Evolutionary conservation across 2,329 filamentous ascomycete species (phyloP).

Genomic region (Fusarium torulosum): DNA sequence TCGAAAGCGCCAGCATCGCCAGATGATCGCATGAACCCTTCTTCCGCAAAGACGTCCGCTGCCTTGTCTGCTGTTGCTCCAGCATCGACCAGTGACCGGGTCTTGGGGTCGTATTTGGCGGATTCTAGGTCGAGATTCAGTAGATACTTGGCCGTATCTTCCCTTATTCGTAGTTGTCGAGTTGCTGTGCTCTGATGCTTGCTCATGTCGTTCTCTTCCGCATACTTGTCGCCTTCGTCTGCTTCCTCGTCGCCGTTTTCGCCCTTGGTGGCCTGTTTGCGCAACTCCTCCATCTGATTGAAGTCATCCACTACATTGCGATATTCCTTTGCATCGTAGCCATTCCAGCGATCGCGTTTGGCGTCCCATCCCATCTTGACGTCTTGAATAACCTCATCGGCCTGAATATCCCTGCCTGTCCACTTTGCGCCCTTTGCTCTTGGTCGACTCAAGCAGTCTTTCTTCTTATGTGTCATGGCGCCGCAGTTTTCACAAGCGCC

Average conservation of each 20-base stretch:
- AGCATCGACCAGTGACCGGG: slow-evolving; percentile 87
- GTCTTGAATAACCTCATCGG: slow-evolving; percentile 88
- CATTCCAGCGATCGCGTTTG: slow-evolving; percentile 97
- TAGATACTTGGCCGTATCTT: slow-evolving; percentile 97
- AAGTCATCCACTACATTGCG: slow-evolving; percentile 88
- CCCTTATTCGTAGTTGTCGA: slow-evolving; percentile 88
- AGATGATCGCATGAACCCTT: slow-evolving; percentile 88
- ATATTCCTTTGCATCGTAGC: slow-evolving; percentile 93
- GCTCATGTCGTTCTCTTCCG: slow-evolving; percentile 97
- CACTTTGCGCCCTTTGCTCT: slow-evolving; percentile 91
- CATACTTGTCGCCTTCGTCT: slow-evolving; percentile 79
- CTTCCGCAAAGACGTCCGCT: slow-evolving; percentile 87
- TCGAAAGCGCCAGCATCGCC: slow-evolving; percentile 96
- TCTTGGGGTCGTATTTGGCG: slow-evolving; percentile 98
- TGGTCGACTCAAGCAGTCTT: slow-evolving; percentile 91
- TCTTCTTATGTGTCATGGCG: slow-evolving; percentile 94
- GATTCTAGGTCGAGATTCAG: slow-evolving; percentile 95
- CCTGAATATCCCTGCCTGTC: slow-evolving; percentile 93
- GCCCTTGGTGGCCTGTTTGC: slow-evolving; percentile 64
- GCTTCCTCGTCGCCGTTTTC: slow-evolving; percentile 65
- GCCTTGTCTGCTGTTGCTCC: slow-evolving; percentile 85
- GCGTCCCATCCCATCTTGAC: slow-evolving; percentile 95
- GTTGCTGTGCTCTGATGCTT: slow-evolving; percentile 92
- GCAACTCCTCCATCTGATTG: slow-evolving; percentile 83
- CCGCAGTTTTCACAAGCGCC: slow-evolving; percentile 99